A percentile compares a stretch with the other conserved stretches of the same genome.
Evolutionary conservation across 2,329 filamentous ascomycete genomes (phyloP).

Genomic region (Diaporthe velutina): DNA sequence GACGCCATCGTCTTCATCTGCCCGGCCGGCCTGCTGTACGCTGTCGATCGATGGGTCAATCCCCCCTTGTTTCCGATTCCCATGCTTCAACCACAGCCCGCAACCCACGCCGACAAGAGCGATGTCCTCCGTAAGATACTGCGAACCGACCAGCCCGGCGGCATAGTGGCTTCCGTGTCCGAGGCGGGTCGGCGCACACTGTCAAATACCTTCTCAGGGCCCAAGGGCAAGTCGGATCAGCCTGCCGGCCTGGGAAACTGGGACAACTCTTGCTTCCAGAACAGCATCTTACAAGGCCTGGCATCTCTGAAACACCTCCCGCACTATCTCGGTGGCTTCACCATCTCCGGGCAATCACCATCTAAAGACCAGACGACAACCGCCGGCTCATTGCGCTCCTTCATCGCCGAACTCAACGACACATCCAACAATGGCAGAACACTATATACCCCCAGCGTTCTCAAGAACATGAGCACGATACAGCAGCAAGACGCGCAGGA

Average conservation of each 20-base stretch:
- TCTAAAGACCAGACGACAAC: slow-evolving; percentile 45
- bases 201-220: slow-evolving; percentile 62
- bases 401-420: slow-evolving; percentile 79
- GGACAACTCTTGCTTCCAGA: slow-evolving; percentile 98
- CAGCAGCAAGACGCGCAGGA: slow-evolving; percentile 98
- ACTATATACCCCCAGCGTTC: slow-evolving; percentile 83
- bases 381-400: slow-evolving; percentile 68
- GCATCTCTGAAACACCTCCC: slow-evolving; percentile 80
- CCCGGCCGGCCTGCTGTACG: slow-evolving; percentile 69
- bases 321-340: slow-evolving; percentile 70
- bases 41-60: slow-evolving; percentile 67
- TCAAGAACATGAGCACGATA: slow-evolving; percentile 95
- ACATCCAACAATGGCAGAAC: slow-evolving; percentile 78
- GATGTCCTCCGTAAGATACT: slow-evolving; percentile 74
- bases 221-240: slow-evolving; percentile 56
- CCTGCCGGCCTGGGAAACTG: slow-evolving; percentile 86
- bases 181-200: slow-evolving; percentile 69
- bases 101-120: slow-evolving; percentile 71
- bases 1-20: slow-evolving; percentile 68
- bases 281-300: slow-evolving; percentile 90
- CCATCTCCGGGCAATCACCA: slow-evolving; percentile 39
- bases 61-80: slow-evolving; percentile 57
- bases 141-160: slow-evolving; percentile 65
- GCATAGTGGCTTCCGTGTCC: slow-evolving; percentile 69
- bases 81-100: slow-evolving; percentile 53